These are phyloP conservation scores for Nepenthes gracilis DNA, from an alignment of 148 eudicot species.

Conservation along the genomic window DNA sequence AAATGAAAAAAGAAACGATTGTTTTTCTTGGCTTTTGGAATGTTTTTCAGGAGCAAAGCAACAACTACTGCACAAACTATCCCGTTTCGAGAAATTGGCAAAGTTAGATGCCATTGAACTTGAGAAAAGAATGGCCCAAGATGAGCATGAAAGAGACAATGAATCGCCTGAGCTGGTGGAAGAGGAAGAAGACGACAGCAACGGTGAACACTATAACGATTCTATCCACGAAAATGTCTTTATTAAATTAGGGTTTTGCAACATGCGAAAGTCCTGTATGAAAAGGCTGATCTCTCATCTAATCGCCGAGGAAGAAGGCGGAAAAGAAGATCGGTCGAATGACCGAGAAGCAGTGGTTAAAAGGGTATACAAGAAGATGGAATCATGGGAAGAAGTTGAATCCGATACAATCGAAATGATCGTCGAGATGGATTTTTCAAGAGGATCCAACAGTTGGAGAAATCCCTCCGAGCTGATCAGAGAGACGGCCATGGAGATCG, in stretches of 20 bases:
- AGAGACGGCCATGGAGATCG: slow-evolving; percentile 42
- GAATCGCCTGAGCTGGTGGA: slow-evolving; percentile 10
- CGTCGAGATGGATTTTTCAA: slow-evolving; percentile 55
- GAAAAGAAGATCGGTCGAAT: slow-evolving; percentile 3
- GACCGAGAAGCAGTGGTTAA: slow-evolving; percentile 17
- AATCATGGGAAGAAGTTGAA: slow-evolving; percentile 62
- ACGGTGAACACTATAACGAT: slow-evolving; percentile 5
- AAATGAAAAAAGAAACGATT: too few species aligned
- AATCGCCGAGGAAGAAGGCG: slow-evolving; percentile 40
- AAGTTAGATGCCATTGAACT: slow-evolving; percentile 76
- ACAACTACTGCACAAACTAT: slow-evolving; percentile 58
- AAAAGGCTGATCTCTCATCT: slow-evolving; percentile 55
- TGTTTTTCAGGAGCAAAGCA: slow-evolving; percentile 44
- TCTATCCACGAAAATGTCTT: slow-evolving; percentile 15
- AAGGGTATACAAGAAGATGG: slow-evolving; percentile 43
- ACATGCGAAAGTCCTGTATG: slow-evolving; percentile 23
- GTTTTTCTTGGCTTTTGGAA: neutral
- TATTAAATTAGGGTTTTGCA: slow-evolving; percentile 13
- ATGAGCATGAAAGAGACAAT: slow-evolving; percentile 18
- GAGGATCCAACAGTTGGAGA: slow-evolving; percentile 40
- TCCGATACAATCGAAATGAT: slow-evolving; percentile 77
- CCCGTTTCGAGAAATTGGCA: slow-evolving; percentile 64
- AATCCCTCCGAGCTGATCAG: slow-evolving; percentile 21
- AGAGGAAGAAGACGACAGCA: slow-evolving; percentile 3
- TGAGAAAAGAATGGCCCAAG: slow-evolving; percentile 51